phyloP scores from a whole-genome alignment of 1,284 basidiomycete species.

The Ceratobasidium sp. region DNA sequence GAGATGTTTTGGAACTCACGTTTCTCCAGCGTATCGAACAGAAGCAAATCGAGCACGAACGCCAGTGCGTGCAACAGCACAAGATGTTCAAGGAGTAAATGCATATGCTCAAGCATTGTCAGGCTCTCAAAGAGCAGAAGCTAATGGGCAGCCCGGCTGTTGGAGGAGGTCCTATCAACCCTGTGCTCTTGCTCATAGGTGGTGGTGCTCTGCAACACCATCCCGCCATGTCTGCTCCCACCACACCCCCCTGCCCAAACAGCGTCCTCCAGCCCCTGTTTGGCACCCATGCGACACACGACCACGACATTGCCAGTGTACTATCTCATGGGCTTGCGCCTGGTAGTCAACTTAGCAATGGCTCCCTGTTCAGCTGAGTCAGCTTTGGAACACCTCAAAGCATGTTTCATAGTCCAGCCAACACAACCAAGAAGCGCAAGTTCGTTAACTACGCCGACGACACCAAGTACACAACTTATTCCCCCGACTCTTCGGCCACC shows the following conservation, averaged over 20 bases:
- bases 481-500: conserved; percentile 33
- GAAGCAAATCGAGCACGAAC: conserved; percentile 90
- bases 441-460: conserved; percentile 81
- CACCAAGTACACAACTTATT: conserved; percentile 39
- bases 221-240: conserved; percentile 83
- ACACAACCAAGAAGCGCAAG: conserved; percentile 70
- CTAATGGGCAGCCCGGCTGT: conserved; percentile 63
- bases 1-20: conserved; percentile 13
- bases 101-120: conserved; percentile 90
- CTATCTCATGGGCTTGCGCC: conserved; percentile 39
- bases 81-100: conserved; percentile 95
- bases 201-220: conserved; percentile 64
- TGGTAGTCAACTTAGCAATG: conserved; percentile 41
- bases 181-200: conserved; percentile 39
- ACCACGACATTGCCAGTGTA: conserved; percentile 19
- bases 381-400: conserved; percentile 45
- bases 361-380: conserved; percentile 40
- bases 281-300: conserved; percentile 3
- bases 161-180: conserved; percentile 17
- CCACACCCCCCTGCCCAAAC: conserved; percentile 76
- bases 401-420: conserved; percentile 32
- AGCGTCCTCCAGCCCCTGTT: conserved; percentile 24
- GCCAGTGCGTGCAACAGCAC: conserved; percentile 85
- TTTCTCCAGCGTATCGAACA: conserved; percentile 81
- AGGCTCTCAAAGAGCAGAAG: conserved; percentile 77